Evolutionary conservation across 2,329 filamentous ascomycete species (phyloP), one percentile per base, ranked within the genome.

Genomic region (Hymenotorrendiella dingleyae): DNA sequence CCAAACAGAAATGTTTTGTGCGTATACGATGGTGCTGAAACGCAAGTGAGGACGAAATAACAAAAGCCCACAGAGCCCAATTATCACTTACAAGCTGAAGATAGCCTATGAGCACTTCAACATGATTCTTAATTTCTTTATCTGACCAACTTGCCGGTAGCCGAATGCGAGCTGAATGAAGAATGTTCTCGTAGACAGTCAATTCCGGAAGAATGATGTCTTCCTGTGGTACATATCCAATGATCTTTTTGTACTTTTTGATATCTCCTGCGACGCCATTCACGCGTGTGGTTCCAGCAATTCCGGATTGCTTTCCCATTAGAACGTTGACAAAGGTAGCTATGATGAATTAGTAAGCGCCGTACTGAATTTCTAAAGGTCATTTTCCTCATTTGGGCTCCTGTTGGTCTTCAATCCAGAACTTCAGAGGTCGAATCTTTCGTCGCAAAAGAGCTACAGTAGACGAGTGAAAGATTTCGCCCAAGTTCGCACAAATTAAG

Each of bases 221-320:
- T 47, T 80, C 74, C 52, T 81, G 76, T 1, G 77, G 76, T 3
- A 81, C 76, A 46, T 78, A 80, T 17, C 76, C 76, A 20, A 80
- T 77, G 44, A 79, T 63, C 54, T 78, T 77, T 58, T 74, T 78
- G 58, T 76, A 79, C 55, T 54, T 58, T n/a, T 51, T 48, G 29
- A 58, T 55, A 14, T 55, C 51, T 12, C 54, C 55, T 42, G 55
- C 46, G 12, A 58, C 47, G 1, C 56, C 55, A 42, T 79, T 80
- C 49, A 79, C 67, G 35, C 68, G 71, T 20, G 76, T 70, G 0
- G 63, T 50, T 2, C 76, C 76, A 0, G 65, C 63, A 1, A 72
- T 78, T 45, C 72, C 67, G 24, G 61, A 66, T 0, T 63, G 66
- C 58, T 79, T 78, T 10, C 76, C 76, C 74, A 78, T 78, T n/a